phyloP scores from a whole-genome alignment of 2,329 filamentous ascomycete genomes.

The Geosmithia morbida region DNA sequence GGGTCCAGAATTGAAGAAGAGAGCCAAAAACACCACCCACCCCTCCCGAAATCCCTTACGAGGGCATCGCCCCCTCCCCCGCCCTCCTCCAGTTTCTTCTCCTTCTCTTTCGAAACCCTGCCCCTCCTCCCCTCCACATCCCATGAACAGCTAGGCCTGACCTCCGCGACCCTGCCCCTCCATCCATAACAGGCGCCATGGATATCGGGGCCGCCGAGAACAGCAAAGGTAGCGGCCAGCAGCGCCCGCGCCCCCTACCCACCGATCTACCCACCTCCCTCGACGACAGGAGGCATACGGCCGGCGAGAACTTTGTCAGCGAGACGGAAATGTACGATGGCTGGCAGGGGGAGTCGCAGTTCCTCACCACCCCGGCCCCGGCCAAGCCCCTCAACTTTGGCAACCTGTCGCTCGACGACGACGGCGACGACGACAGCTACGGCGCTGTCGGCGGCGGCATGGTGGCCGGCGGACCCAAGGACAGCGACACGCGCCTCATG shows the following conservation, averaged over 20 bases:
- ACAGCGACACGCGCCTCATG: constrained; percentile 79
- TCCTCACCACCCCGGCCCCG: constrained; percentile 72
- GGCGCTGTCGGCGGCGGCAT: constrained; percentile 23
- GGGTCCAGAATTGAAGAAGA: no score
- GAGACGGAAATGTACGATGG: constrained; percentile 98
- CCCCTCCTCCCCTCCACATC: not conserved
- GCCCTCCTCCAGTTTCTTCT: no score
- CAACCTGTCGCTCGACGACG: constrained; percentile 70
- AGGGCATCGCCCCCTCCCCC: no score
- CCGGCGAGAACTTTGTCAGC: constrained; percentile 44
- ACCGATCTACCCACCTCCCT: constrained; percentile 81
- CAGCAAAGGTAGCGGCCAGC: constrained; percentile 22
- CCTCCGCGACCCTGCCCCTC: constrained; percentile 15
- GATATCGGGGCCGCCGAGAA: constrained; percentile 38
- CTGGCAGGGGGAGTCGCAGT: constrained; percentile 97
- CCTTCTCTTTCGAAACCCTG: not conserved
- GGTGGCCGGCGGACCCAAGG: constrained; percentile 23
- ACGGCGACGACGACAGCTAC: constrained; percentile 51
- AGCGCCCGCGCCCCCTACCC: constrained; percentile 46
- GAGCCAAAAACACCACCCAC: no score
- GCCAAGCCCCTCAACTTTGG: constrained; percentile 73
- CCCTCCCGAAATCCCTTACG: no score
- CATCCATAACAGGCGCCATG: constrained; percentile 27
- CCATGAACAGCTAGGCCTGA: constrained; percentile 2
- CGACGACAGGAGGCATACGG: constrained; percentile 66